Conservation (phyloP, 2,329 filamentous ascomycete genomes). For the Graphilbum fragrans region DNA sequence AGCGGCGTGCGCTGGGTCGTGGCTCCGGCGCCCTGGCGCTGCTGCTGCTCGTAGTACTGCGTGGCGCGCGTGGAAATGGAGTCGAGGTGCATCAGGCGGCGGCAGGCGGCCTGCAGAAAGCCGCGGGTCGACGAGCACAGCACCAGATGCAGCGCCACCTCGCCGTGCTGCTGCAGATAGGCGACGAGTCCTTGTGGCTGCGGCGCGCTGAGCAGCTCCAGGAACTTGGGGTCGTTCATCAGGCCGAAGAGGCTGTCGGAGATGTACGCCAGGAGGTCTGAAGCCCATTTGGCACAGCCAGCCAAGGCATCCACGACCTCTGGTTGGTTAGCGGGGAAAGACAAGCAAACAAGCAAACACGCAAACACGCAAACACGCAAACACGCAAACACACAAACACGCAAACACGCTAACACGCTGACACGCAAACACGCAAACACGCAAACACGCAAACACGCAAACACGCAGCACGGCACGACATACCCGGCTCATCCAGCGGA, state of each 20-base stretch:
- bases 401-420: too few relatives aligned
- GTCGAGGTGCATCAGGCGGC: slow-evolving; percentile 48
- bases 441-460: too few relatives aligned
- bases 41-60: slow-evolving; percentile 33
- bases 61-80: slow-evolving; percentile 33
- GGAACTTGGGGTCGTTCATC: slow-evolving; percentile 37
- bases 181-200: slow-evolving; percentile 35
- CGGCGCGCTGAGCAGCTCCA: slow-evolving; percentile 28
- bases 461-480: too few relatives aligned
- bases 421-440: not conserved
- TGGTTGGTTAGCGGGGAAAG: slow-evolving; percentile 14
- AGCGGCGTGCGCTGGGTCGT: slow-evolving; percentile 31
- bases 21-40: slow-evolving; percentile 12
- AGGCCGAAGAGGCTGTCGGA: slow-evolving; percentile 46
- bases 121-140: slow-evolving; percentile 64
- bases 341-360: not conserved
- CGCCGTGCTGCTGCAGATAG: slow-evolving; percentile 41
- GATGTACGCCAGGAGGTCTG: slow-evolving; percentile 56
- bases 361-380: too few relatives aligned
- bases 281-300: slow-evolving; percentile 67
- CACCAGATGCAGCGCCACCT: slow-evolving; percentile 49
- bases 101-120: slow-evolving; percentile 58
- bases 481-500: slow-evolving; percentile 53
- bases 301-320: slow-evolving; percentile 63
- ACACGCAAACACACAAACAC: not conserved